Conservation (phyloP, 345 rosid genomes). For the Corymbia maculata region DNA sequence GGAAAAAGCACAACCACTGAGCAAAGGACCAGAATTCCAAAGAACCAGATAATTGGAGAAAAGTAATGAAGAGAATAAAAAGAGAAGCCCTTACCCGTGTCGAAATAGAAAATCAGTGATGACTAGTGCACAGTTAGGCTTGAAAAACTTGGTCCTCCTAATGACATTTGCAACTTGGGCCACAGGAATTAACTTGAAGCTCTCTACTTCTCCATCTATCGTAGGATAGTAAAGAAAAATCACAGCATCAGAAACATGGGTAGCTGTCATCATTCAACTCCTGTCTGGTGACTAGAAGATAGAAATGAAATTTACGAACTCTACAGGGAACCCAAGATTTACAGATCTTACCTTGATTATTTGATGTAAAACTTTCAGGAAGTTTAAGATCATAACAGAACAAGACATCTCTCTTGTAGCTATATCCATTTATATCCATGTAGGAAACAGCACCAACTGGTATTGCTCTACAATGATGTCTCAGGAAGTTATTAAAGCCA, state of each 20-base stretch:
- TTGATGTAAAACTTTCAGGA: slow-evolving; percentile 52
- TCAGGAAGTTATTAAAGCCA: background rate
- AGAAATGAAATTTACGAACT: background rate
- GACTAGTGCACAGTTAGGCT: slow-evolving; percentile 77
- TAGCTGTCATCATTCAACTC: background rate
- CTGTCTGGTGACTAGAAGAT: background rate
- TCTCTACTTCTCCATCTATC: slow-evolving; percentile 92
- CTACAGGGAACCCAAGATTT: background rate
- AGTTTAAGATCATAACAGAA: slow-evolving; percentile 84
- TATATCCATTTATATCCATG: slow-evolving; percentile 47
- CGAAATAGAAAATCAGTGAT: slow-evolving; percentile 82
- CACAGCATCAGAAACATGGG: background rate
- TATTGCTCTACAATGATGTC: slow-evolving; percentile 34
- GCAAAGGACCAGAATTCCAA: background rate
- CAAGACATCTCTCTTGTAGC: slow-evolving; percentile 77
- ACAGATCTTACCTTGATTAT: slow-evolving; percentile 48
- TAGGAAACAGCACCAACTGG: slow-evolving; percentile 88
- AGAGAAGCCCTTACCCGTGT: slow-evolving; percentile 55
- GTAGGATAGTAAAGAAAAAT: background rate
- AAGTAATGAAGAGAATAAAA: background rate
- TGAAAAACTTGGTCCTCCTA: slow-evolving; percentile 56
- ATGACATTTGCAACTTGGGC: slow-evolving; percentile 57
- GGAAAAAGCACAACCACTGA: background rate
- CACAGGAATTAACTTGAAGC: slow-evolving; percentile 71
- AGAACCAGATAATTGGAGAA: background rate